Percentiles rank a stretch among this genome's conserved stretches.
Conservation (phyloP, 495 filamentous ascomycete species). For the Talaromyces adpressus region DNA sequence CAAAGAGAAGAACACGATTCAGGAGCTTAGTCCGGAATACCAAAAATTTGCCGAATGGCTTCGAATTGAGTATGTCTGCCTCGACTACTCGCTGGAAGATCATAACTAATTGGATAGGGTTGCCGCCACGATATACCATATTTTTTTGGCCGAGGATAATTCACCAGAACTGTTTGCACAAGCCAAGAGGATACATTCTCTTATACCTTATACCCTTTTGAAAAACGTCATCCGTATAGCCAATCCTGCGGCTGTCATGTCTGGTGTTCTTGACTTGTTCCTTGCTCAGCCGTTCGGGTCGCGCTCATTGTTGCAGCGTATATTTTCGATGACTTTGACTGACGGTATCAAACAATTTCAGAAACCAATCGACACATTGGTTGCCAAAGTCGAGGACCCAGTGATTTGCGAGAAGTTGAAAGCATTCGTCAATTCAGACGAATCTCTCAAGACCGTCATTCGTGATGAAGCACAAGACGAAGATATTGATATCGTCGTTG, state of each 20-base stretch:
- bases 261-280: slow-evolving; percentile 85
- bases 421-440: slow-evolving; percentile 65
- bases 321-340: slow-evolving; percentile 83
- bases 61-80: slow-evolving; percentile 64
- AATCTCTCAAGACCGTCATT: slow-evolving; percentile 64
- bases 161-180: slow-evolving; percentile 94
- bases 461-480: slow-evolving; percentile 63
- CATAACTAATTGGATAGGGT: slow-evolving; percentile 39
- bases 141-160: slow-evolving; percentile 97
- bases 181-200: slow-evolving; percentile 83
- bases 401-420: slow-evolving; percentile 79
- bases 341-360: slow-evolving; percentile 84
- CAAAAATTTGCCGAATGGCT: slow-evolving; percentile 98
- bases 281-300: slow-evolving; percentile 90
- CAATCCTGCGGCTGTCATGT: slow-evolving; percentile 95
- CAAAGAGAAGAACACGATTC: slow-evolving; percentile 73
- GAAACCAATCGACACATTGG: slow-evolving; percentile 71
- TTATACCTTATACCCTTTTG: slow-evolving; percentile 84
- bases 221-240: slow-evolving; percentile 96
- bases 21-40: slow-evolving; percentile 87
- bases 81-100: neutral
- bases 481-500: slow-evolving; percentile 74
- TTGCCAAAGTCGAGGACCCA: slow-evolving; percentile 65
- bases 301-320: slow-evolving; percentile 82
- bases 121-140: slow-evolving; percentile 91